Evolutionary conservation across 2,329 filamentous ascomycete genomes (phyloP).

Genomic region (Graphilbum ipis-grandicollis): DNA sequence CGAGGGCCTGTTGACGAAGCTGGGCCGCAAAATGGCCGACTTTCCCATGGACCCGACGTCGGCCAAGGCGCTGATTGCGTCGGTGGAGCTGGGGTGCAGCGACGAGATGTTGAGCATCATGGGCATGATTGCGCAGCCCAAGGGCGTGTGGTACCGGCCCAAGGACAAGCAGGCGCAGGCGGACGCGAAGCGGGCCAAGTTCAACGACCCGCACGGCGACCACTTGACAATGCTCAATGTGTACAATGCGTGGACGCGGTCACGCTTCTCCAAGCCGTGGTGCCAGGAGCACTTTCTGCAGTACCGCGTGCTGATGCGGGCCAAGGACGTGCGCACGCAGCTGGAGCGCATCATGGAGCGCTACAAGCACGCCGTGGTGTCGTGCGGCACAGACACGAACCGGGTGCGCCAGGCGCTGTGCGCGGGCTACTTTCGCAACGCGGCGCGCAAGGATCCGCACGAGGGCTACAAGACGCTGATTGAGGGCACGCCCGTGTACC

Average conservation of each 20-base stretch:
- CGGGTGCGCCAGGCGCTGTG: conserved; percentile 82
- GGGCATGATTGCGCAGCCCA: conserved; percentile 72
- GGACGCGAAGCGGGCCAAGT: conserved; percentile 94
- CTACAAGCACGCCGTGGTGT: conserved; percentile 66
- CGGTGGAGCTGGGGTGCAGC: conserved; percentile 73
- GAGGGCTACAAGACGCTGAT: conserved; percentile 97
- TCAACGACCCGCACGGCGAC: conserved; percentile 87
- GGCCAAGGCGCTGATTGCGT: conserved; percentile 70
- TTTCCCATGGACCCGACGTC: conserved; percentile 95
- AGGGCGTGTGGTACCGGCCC: conserved; percentile 77
- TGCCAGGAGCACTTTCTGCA: conserved; percentile 98
- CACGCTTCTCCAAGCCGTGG: conserved; percentile 71
- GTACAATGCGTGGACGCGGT: conserved; percentile 90
- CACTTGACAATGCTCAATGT: conserved; percentile 92
- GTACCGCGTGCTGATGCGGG: conserved; percentile 70
- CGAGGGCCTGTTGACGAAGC: conserved; percentile 78
- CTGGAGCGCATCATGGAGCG: conserved; percentile 86
- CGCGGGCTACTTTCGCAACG: conserved; percentile 88
- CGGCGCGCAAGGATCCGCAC: conserved; percentile 83
- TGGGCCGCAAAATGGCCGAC: conserved; percentile 94
- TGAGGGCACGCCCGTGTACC: conserved; percentile 84
- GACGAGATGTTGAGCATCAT: conserved; percentile 93
- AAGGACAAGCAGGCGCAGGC: conserved; percentile 95
- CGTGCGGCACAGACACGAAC: conserved; percentile 74
- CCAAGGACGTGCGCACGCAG: conserved; percentile 84